A percentile compares a stretch with the other conserved stretches of the same genome.
Conservation (phyloP, 176 grass and related monocot genomes). For the Guadua angustifolia region DNA sequence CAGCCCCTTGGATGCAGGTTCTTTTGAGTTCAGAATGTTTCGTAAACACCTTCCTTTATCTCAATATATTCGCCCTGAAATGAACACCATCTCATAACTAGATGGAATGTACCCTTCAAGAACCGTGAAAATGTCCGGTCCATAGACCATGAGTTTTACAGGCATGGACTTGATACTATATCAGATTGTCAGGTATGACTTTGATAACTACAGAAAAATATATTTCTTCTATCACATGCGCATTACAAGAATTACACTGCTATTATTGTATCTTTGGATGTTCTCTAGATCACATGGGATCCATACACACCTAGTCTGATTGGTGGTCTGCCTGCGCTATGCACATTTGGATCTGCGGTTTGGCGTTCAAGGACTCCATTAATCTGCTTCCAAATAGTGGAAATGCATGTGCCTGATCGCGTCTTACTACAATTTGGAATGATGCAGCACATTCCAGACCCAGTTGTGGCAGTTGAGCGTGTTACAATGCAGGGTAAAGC, state of each 20-base stretch:
- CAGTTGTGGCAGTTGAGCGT: slow-evolving; percentile 46
- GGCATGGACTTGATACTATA: slow-evolving; percentile 52
- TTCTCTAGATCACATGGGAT: slow-evolving; percentile 55
- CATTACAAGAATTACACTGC: slow-evolving; percentile 5
- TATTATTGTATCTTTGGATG: slow-evolving; percentile 12
- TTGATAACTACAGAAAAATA: background rate
- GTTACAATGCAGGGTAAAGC: slow-evolving; percentile 61
- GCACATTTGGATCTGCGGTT: slow-evolving; percentile 46
- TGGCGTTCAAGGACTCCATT: slow-evolving; percentile 47
- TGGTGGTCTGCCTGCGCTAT: slow-evolving; percentile 36
- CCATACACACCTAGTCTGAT: slow-evolving; percentile 47
- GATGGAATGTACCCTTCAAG: slow-evolving; percentile 54
- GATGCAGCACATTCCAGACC: slow-evolving; percentile 52
- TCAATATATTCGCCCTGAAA: background rate
- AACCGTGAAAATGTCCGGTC: slow-evolving; percentile 51
- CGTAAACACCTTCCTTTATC: background rate
- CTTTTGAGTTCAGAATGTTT: slow-evolving; percentile 25
- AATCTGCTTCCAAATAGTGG: slow-evolving; percentile 61
- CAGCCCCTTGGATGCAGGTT: slow-evolving; percentile 66
- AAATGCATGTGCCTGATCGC: slow-evolving; percentile 61
- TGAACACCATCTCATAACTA: slow-evolving; percentile 34
- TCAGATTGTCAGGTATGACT: slow-evolving; percentile 49
- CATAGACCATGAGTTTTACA: slow-evolving; percentile 54
- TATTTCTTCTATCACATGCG: background rate
- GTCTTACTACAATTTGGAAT: slow-evolving; percentile 56